These are phyloP conservation scores for Eucalyptus grandis DNA, from an alignment of 345 rosid species.

Conservation along the genomic window DNA sequence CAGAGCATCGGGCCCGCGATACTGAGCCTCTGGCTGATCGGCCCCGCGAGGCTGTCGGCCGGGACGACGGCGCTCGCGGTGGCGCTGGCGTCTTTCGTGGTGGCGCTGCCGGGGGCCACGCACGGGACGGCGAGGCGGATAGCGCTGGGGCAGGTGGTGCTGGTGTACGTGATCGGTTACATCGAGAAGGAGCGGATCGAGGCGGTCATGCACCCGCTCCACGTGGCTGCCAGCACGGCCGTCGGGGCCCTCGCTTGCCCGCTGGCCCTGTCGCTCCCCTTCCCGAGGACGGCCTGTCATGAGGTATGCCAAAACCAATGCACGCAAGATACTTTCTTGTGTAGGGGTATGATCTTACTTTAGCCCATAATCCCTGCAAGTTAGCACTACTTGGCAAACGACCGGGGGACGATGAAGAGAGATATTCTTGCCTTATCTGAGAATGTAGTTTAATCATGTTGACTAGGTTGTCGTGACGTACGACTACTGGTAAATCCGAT, in stretches of 20 bases:
- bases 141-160: constrained; percentile 73
- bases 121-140: constrained; percentile 59
- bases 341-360: neutral
- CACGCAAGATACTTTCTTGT: neutral
- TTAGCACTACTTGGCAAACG: neutral
- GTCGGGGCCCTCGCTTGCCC: constrained; percentile 67
- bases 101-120: constrained; percentile 47
- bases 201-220: constrained; percentile 61
- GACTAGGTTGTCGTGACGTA: neutral
- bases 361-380: neutral
- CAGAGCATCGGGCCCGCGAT: constrained; percentile 68
- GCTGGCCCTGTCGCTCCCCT: constrained; percentile 59
- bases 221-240: constrained; percentile 67
- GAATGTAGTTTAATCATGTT: neutral
- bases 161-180: constrained; percentile 49
- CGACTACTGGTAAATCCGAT: neutral
- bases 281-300: constrained; percentile 59
- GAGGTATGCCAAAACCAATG: constrained; percentile 30
- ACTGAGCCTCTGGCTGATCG: constrained; percentile 46
- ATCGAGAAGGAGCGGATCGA: constrained; percentile 41
- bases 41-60: constrained; percentile 44
- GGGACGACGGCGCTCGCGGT: constrained; percentile 49
- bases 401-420: neutral
- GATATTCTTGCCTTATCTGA: neutral
- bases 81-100: constrained; percentile 43